Evolutionary conservation across 2,329 filamentous ascomycete species (phyloP).

Genomic region (Fusarium drepaniforme): DNA sequence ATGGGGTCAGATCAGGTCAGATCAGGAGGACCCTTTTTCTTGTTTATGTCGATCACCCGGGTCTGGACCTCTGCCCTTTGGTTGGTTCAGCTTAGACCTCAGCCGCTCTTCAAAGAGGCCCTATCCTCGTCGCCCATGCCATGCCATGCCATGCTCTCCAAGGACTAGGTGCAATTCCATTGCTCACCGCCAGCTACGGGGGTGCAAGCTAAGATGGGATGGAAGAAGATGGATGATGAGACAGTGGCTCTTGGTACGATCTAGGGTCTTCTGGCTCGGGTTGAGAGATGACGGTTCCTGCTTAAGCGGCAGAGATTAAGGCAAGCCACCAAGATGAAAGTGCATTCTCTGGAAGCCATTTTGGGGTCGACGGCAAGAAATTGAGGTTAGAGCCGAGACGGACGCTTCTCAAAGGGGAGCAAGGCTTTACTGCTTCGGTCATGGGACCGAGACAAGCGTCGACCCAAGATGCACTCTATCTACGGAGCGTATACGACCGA

Average conservation of each 20-base stretch:
- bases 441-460: conserved; percentile 24
- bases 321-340: conserved; percentile 31
- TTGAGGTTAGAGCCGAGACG: conserved; percentile 21
- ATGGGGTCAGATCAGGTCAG: conserved; percentile 32
- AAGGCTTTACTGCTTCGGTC: conserved; percentile 18
- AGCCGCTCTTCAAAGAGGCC: conserved; percentile 1
- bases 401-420: conserved; percentile 19
- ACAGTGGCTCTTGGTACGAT: conserved; percentile 24
- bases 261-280: conserved; percentile 7
- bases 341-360: conserved; percentile 10
- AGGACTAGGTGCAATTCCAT: neutral
- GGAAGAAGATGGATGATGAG: conserved; percentile 20
- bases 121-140: neutral
- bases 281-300: conserved; percentile 11
- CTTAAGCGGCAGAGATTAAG: conserved; percentile 20
- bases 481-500: neutral
- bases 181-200: neutral
- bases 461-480: neutral
- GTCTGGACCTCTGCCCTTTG: conserved; percentile 12
- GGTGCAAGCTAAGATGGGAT: neutral
- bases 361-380: neutral
- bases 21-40: conserved; percentile 36
- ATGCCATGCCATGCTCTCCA: neutral
- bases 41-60: conserved; percentile 36
- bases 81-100: conserved; percentile 24